These are phyloP conservation scores for Primulina huaijiensis DNA, from an alignment of 257 asterid species.

Conservation along the genomic window DNA sequence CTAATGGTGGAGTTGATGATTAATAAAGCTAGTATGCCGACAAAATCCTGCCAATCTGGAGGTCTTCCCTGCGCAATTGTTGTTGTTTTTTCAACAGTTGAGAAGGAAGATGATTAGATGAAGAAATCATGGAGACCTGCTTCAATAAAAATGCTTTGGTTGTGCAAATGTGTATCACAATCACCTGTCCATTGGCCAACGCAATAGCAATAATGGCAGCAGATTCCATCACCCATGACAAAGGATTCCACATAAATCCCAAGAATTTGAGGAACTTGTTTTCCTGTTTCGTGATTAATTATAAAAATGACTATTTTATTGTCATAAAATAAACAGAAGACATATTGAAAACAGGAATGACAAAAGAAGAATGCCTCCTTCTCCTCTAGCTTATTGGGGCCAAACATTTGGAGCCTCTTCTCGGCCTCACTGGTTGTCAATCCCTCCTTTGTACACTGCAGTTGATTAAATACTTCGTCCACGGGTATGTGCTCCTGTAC, in stretches of 20 bases:
- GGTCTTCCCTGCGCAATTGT: constrained; percentile 46
- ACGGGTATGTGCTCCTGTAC: constrained; percentile 70
- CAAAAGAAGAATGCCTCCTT: constrained; percentile 40
- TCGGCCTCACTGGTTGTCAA: constrained; percentile 52
- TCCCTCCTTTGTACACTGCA: constrained; percentile 69
- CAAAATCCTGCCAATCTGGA: constrained; percentile 78
- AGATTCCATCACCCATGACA: constrained; percentile 84
- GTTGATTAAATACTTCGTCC: constrained; percentile 69
- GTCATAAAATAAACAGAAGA: not conserved
- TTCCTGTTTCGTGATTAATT: constrained; percentile 37
- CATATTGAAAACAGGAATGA: not conserved
- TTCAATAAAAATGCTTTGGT: too few species aligned
- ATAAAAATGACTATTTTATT: not conserved
- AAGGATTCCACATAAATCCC: constrained; percentile 87
- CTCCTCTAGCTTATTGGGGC: constrained; percentile 91
- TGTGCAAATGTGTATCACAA: not conserved
- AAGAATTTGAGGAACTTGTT: constrained; percentile 61
- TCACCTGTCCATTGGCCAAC: constrained; percentile 68
- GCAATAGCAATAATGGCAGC: constrained; percentile 81
- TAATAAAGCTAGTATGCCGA: constrained; percentile 50
- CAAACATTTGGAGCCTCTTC: constrained; percentile 60
- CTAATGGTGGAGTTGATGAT: constrained; percentile 70
- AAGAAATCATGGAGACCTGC: not conserved
- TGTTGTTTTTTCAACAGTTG: not conserved
- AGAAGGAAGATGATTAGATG: not conserved